A percentile compares a stretch with the other conserved stretches of the same genome.
phyloP scores from a whole-genome alignment of 768 basidiomycete species.

The Nidularia sp. region DNA sequence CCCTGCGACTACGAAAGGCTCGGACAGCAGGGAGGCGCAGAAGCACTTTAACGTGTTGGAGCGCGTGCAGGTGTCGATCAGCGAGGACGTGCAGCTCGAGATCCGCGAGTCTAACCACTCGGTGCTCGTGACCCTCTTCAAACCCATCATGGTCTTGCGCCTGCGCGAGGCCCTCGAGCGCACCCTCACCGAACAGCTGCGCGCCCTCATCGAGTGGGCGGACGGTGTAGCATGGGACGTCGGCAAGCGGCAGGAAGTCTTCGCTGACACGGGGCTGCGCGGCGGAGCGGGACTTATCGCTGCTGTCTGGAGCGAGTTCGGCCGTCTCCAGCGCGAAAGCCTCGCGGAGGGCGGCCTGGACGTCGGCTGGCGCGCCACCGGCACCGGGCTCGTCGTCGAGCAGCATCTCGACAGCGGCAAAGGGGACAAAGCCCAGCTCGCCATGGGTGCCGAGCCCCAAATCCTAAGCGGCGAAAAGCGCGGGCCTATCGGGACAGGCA shows the following conservation, averaged over 20 bases:
- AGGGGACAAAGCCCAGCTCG: slow-evolving; percentile 34
- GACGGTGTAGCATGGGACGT: slow-evolving; percentile 62
- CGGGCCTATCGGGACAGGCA: slow-evolving; percentile 57
- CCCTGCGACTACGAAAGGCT: slow-evolving; percentile 41
- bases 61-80: slow-evolving; percentile 46
- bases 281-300: slow-evolving; percentile 46
- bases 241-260: slow-evolving; percentile 53
- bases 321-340: slow-evolving; percentile 41
- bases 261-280: slow-evolving; percentile 57
- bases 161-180: slow-evolving; percentile 59
- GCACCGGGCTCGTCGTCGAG: slow-evolving; percentile 60
- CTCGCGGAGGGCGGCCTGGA: slow-evolving; percentile 23
- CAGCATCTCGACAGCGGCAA: slow-evolving; percentile 26
- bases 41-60: slow-evolving; percentile 60
- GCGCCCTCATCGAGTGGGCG: slow-evolving; percentile 42
- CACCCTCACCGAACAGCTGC: slow-evolving; percentile 52
- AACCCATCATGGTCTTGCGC: slow-evolving; percentile 52
- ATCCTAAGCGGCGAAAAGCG: slow-evolving; percentile 63
- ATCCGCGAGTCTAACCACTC: slow-evolving; percentile 64
- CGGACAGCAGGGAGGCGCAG: slow-evolving; percentile 30
- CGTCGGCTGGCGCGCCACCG: slow-evolving; percentile 50
- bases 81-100: slow-evolving; percentile 49
- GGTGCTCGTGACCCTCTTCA: slow-evolving; percentile 57
- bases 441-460: slow-evolving; percentile 73
- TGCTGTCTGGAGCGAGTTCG: slow-evolving; percentile 69